phyloP scores from a whole-genome alignment of 2,329 filamentous ascomycete genomes.

The Truncatella angustata region DNA sequence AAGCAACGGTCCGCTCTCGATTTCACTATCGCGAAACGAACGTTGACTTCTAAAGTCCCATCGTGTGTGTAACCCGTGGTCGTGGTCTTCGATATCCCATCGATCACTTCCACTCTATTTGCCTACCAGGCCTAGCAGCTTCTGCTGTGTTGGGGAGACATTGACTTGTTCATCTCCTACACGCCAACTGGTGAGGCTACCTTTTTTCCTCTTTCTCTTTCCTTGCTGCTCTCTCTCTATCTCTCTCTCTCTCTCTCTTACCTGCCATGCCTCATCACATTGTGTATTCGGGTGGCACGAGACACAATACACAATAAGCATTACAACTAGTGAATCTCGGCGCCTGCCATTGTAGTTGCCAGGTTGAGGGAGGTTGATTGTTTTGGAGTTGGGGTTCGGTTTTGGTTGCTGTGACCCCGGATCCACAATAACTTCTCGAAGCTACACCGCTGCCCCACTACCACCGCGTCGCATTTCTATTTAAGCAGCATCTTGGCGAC shows the following conservation, averaged over 20 bases:
- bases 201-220: constrained; percentile 13
- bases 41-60: constrained; percentile 16
- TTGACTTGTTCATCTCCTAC: constrained; percentile 97
- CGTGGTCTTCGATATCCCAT: constrained; percentile 29
- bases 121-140: constrained; percentile 16
- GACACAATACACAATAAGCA: too few relatives aligned
- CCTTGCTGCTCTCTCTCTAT: constrained; percentile 16
- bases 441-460: too few relatives aligned
- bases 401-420: too few relatives aligned
- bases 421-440: too few relatives aligned
- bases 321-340: too few relatives aligned
- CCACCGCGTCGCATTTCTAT: too few relatives aligned
- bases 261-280: neutral
- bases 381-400: too few relatives aligned
- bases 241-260: neutral
- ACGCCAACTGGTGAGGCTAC: constrained; percentile 62
- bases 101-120: constrained; percentile 21
- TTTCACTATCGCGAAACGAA: constrained; percentile 17
- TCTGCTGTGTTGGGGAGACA: constrained; percentile 74
- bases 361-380: too few relatives aligned
- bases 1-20: constrained; percentile 6
- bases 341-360: too few relatives aligned
- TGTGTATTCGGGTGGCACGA: too few relatives aligned
- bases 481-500: neutral
- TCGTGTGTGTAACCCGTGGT: constrained; percentile 24